Evolutionary conservation across 441 rosid species (phyloP).

Genomic region (Gossypium schwendimanii): DNA sequence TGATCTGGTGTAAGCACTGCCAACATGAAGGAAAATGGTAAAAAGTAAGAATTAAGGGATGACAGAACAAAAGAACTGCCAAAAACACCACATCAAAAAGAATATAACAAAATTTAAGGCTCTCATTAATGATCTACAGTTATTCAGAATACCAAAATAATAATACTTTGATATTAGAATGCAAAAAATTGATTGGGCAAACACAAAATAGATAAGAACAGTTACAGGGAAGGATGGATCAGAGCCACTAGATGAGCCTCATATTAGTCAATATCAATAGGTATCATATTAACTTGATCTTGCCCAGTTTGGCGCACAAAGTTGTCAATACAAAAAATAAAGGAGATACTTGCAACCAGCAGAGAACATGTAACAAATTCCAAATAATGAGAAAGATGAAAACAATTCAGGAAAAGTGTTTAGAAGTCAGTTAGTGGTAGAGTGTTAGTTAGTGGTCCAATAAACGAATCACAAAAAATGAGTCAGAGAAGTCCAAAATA

Average conservation of each 20-base stretch:
- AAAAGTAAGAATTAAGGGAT: not conserved
- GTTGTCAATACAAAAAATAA: not conserved
- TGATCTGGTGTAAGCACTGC: constrained; percentile 77
- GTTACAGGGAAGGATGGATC: not conserved
- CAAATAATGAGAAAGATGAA: not conserved
- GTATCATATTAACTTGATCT: not conserved
- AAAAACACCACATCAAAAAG: not conserved
- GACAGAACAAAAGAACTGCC: not conserved
- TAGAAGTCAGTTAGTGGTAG: not conserved
- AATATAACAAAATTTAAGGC: not conserved
- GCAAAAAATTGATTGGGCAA: not conserved
- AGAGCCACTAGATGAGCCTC: not conserved
- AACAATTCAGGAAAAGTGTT: not conserved
- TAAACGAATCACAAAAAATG: not conserved
- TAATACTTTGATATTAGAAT: not conserved
- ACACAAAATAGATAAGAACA: not conserved
- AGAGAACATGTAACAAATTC: not conserved
- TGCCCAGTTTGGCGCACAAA: not conserved
- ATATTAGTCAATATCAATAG: not conserved
- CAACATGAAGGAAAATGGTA: constrained; percentile 14
- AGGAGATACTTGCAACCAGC: not conserved
- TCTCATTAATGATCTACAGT: not conserved
- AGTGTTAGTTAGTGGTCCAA: not conserved
- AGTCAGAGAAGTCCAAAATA: constrained; percentile 11
- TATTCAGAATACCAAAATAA: not conserved